phyloP scores from a whole-genome alignment of 1,139 yeast genomes.

The Eremothecium cymbalariae region DNA sequence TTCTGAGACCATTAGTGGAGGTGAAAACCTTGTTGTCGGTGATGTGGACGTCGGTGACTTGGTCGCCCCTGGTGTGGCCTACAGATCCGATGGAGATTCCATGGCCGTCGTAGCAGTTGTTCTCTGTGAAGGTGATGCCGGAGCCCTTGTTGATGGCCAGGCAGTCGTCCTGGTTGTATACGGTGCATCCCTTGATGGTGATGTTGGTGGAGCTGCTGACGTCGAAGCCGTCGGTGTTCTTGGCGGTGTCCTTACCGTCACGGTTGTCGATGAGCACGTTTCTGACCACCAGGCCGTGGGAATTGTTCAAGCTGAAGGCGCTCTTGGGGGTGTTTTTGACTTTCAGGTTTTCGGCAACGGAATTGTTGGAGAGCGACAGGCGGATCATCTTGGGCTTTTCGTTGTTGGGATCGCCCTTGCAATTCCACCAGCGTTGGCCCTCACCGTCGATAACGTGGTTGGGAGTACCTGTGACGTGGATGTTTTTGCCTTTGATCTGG shows the following conservation, averaged over 20 bases:
- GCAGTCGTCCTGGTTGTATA: slow-evolving; percentile 17
- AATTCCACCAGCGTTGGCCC: slow-evolving; percentile 17
- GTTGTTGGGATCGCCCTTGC: slow-evolving; percentile 15
- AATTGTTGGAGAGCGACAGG: slow-evolving; percentile 9
- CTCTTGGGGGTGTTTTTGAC: slow-evolving; percentile 15
- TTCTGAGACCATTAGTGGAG: slow-evolving; percentile 15
- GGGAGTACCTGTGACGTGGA: slow-evolving; percentile 13
- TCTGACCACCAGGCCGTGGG: slow-evolving; percentile 9
- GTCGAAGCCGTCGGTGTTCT: slow-evolving; percentile 17
- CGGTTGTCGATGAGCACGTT: slow-evolving; percentile 12
- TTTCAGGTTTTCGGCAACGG: slow-evolving; percentile 11
- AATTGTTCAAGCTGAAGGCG: slow-evolving; percentile 10
- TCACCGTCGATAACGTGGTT: slow-evolving; percentile 15
- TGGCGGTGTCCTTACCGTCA: slow-evolving; percentile 14
- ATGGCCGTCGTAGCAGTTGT: slow-evolving; percentile 16
- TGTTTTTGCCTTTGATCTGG: slow-evolving; percentile 11
- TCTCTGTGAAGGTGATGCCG: slow-evolving; percentile 11
- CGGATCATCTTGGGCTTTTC: slow-evolving; percentile 16
- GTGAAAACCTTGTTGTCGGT: slow-evolving; percentile 9
- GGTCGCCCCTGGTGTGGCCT: slow-evolving; percentile 12
- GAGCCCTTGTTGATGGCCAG: slow-evolving; percentile 16
- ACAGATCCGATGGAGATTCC: slow-evolving; percentile 18
- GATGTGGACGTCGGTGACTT: slow-evolving; percentile 11
- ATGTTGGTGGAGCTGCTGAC: slow-evolving; percentile 11
- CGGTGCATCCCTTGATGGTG: slow-evolving; percentile 10